Base-by-base conservation (phyloP, 129 eudicot genomes). In the Flaveria ramosissima region DNA sequence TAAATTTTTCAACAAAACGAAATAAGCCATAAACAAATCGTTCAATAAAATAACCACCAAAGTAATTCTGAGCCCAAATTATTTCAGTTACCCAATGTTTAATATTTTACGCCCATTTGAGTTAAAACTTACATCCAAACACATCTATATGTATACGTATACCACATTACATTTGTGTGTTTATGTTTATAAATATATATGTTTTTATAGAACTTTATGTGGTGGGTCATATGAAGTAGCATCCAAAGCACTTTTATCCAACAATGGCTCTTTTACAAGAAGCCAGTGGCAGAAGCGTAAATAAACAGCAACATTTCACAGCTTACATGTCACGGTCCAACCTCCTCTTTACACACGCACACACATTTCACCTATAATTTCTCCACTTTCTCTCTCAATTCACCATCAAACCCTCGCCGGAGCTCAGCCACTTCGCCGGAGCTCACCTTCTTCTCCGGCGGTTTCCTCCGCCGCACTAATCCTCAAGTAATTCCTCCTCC, bases 161-260 rank as follows among this genome's bases (percentile, higher is more conserved):
- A 53, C 41, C 4, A 3, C 20, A 56, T 20, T 20, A 56, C 9
- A 19, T 10, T 8, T 19, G 21, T 3, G 16, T 13, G 13, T 48
- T 5, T 3, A 48, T 48, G 14, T 48, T 57, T 9, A 6, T 20
- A 20, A 4, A 57, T 21, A 56, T 1, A 62, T 27, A 30, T 30
- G 36, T 24, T 4, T 62, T 1, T 14, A 62, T 62, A 13, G 9
- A 71, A 15, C 68, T 73, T 73, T 73, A 30, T 75, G 6, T 36
- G 66, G 78, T 63, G 73, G 78, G 68, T 63, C 74, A 7, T 73
- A 11, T 63, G 43, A 79, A 50, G 15, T 51, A 55, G 83, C 32
- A 79, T 79, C 83, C 83, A 79, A 72, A 79, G 83, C 83, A 72
- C 83, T 72, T 72, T 63, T 21, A 70, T 52, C 72, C 26, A 32